A percentile compares a stretch with the other conserved stretches of the same genome.
Evolutionary conservation across 1,139 yeast species (phyloP).

Genomic region (Diutina ranongensis): DNA sequence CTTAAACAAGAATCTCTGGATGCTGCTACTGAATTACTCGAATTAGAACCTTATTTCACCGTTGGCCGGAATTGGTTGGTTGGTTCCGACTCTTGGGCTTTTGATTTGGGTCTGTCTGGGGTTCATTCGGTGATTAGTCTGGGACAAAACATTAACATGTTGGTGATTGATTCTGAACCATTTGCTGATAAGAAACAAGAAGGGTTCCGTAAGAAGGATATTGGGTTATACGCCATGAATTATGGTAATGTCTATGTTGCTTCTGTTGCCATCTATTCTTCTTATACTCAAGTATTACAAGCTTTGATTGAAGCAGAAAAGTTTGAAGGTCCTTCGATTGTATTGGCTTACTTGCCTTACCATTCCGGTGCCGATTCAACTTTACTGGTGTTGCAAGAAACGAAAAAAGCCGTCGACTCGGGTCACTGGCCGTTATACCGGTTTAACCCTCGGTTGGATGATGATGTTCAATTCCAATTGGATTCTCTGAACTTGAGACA

Average conservation of each 20-base stretch:
- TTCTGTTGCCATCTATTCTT: conserved; percentile 85
- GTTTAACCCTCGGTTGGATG: conserved; percentile 51
- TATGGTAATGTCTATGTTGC: conserved; percentile 88
- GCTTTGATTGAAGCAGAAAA: conserved; percentile 83
- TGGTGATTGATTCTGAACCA: conserved; percentile 90
- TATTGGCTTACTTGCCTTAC: conserved; percentile 84
- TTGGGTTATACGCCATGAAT: conserved; percentile 93
- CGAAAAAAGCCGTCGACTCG: conserved; percentile 81
- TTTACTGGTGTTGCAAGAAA: conserved; percentile 67
- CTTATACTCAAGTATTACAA: conserved; percentile 85
- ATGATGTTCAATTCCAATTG: conserved; percentile 47
- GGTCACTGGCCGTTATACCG: conserved; percentile 96
- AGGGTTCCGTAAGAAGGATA: conserved; percentile 67
- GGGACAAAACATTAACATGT: conserved; percentile 69
- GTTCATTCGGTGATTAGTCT: conserved; percentile 76
- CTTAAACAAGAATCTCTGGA: conserved; percentile 31
- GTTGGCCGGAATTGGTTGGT: conserved; percentile 64
- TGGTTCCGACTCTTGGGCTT: conserved; percentile 94
- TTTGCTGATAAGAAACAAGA: conserved; percentile 21
- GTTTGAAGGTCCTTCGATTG: conserved; percentile 83
- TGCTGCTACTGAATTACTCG: conserved; percentile 32
- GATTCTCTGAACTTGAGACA: conserved; percentile 78
- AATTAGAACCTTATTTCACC: conserved; percentile 32
- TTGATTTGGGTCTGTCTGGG: conserved; percentile 86
- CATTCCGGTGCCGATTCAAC: conserved; percentile 56